Evolutionary conservation across 768 basidiomycete species (phyloP), one percentile per base, ranked within the genome.

Genomic region (Leccinum fibrillosum): DNA sequence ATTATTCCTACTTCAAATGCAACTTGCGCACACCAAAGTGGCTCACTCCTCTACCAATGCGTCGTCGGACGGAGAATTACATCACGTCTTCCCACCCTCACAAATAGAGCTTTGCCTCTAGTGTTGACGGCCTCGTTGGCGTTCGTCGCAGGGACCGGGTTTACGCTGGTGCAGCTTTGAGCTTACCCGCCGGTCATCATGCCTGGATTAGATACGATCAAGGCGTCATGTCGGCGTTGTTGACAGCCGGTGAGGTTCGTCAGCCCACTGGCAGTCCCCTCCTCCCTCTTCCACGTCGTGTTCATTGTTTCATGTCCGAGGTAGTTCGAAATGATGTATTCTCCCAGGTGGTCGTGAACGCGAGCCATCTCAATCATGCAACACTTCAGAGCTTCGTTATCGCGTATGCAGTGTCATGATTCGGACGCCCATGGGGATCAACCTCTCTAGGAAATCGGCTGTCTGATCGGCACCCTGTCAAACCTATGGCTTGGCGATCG

Each of bases 191-290:
- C 21, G 2, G 25, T 21, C 21, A 26, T 26, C 47, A 44, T 47
- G 7, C 34, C 13, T 39, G 49, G 7, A 39, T 17, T 25, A 84
- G 83, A 26, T 87, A 86, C 70, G 86, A 87, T 64, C 86, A 87
- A 66, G 86, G 85, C 45, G 86, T 86, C 32, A 85, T 88, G 85
- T 82, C 81, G n/a, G 83, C 85, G 17, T 73, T 86, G 21, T 70
- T 88, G 51, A 85, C 81, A 4, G 80, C 86, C 0, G 72, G 74
- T 49, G 79, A 82, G 74, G 82, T 82, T 56, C 21, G 54, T 49
- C 37, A 23, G 15, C 48, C 23, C 23, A 23, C 23, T 23, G 23
- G 23, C 23, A 23, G 45, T 42, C 17, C 12, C 9, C 3, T 23
- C 52, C 54, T 6, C 15, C 37, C 15, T 13, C 7, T 39, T 39